Evolutionary conservation across 108 stramenopile genomes (phyloP).

Genomic region (Skeletonema grethae): DNA sequence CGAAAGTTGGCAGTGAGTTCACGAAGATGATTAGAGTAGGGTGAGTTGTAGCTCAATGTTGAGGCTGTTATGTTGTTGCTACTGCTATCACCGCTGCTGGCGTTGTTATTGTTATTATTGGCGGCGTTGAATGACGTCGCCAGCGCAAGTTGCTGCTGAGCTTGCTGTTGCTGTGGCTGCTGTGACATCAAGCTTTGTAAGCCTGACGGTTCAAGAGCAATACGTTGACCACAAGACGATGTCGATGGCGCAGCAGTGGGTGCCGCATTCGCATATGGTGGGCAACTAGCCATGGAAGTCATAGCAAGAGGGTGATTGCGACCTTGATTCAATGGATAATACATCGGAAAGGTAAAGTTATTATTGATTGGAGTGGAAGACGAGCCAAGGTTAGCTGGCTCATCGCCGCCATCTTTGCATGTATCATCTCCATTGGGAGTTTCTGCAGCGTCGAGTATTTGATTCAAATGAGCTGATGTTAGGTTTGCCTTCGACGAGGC

Average conservation of each 20-base stretch:
- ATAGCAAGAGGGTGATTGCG: slow-evolving; percentile 33
- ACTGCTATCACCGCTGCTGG: not conserved
- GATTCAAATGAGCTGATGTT: not conserved
- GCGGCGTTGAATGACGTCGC: not conserved
- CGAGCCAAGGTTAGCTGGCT: not conserved
- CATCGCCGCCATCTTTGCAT: not conserved
- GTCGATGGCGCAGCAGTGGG: not conserved
- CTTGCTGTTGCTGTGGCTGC: not conserved
- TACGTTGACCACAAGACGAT: not conserved
- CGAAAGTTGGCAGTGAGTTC: slow-evolving; percentile 20
- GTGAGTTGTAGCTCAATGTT: slow-evolving; percentile 4
- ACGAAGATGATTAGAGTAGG: slow-evolving; percentile 10
- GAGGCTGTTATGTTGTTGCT: not conserved
- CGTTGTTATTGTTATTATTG: slow-evolving; percentile 3
- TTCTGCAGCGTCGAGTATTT: not conserved
- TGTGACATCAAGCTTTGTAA: slow-evolving; percentile 1
- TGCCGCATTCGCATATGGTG: slow-evolving; percentile 9
- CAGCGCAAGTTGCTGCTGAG: not conserved
- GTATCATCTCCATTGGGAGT: not conserved
- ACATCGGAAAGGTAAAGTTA: slow-evolving; percentile 5
- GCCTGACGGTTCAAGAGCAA: not conserved
- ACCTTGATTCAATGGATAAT: slow-evolving; percentile 5
- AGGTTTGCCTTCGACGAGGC: not conserved
- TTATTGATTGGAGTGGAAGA: not conserved
- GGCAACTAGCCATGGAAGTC: slow-evolving; percentile 34